These are phyloP conservation scores for Didymella arachidicola DNA, from an alignment of 2,329 filamentous ascomycete species.

Conservation along the genomic window DNA sequence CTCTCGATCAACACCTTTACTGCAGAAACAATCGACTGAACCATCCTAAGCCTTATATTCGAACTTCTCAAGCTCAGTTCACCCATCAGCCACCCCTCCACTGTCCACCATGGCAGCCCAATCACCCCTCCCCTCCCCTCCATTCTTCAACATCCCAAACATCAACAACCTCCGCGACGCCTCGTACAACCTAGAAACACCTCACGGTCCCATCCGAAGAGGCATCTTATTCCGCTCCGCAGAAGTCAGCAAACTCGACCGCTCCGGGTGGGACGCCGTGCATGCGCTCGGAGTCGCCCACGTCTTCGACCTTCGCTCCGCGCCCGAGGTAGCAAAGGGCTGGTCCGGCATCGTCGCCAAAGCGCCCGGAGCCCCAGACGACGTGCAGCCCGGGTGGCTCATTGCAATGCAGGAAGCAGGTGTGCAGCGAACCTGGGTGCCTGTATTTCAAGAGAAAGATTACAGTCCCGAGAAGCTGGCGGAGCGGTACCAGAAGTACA, in stretches of 20 bases:
- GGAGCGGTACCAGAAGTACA: slow-evolving; percentile 67
- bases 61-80: background rate
- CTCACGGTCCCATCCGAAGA: slow-evolving; percentile 56
- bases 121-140: slow-evolving; percentile 31
- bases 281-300: slow-evolving; percentile 65
- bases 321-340: slow-evolving; percentile 62
- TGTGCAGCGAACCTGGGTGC: slow-evolving; percentile 64
- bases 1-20: too few relatives aligned
- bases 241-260: slow-evolving; percentile 59
- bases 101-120: background rate
- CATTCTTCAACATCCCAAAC: slow-evolving; percentile 46
- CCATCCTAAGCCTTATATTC: background rate
- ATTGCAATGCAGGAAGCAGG: slow-evolving; percentile 47
- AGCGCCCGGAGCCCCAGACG: slow-evolving; percentile 42
- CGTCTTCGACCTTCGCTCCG: slow-evolving; percentile 74
- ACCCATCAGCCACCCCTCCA: background rate
- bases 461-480: slow-evolving; percentile 70
- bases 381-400: slow-evolving; percentile 43
- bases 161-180: slow-evolving; percentile 50
- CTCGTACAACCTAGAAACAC: slow-evolving; percentile 10
- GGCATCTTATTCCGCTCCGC: slow-evolving; percentile 72
- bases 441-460: slow-evolving; percentile 70
- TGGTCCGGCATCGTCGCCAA: slow-evolving; percentile 34
- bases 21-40: too few relatives aligned
- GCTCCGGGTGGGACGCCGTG: slow-evolving; percentile 31